Conservation (phyloP, 192 early-diverging fungal genomes). For the Coemansia sp. region DNA sequence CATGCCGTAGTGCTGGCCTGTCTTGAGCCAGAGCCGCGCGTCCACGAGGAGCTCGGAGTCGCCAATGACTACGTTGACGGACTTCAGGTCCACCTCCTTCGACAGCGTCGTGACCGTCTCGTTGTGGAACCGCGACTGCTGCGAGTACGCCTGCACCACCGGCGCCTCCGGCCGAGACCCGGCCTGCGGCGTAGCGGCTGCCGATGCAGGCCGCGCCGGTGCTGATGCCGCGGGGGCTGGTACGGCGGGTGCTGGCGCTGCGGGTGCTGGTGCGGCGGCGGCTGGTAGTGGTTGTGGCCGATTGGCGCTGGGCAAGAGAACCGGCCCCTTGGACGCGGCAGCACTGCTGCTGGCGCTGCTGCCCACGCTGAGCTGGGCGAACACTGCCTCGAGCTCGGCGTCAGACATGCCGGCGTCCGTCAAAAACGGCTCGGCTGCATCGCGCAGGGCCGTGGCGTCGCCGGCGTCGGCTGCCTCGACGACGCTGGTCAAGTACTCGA, state of each 20-base stretch:
- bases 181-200: neutral
- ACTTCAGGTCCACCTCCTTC: conserved; percentile 78
- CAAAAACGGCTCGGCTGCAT: conserved; percentile 65
- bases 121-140: conserved; percentile 82
- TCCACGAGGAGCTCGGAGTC: conserved; percentile 70
- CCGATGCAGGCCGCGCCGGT: neutral
- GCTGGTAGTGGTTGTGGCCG: conserved; percentile 1
- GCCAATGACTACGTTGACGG: conserved; percentile 76
- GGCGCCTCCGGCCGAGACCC: conserved; percentile 44
- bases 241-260: neutral
- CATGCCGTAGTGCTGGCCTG: conserved; percentile 75
- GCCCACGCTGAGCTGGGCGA: conserved; percentile 35
- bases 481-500: conserved; percentile 52
- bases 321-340: conserved; percentile 5
- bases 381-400: conserved; percentile 51
- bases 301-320: conserved; percentile 14
- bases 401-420: conserved; percentile 62
- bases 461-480: conserved; percentile 36
- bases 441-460: conserved; percentile 53
- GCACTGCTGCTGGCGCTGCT: neutral
- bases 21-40: conserved; percentile 72
- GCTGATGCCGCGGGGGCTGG: neutral
- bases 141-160: conserved; percentile 66
- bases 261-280: neutral
- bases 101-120: conserved; percentile 77